Base-by-base conservation (phyloP, 768 basidiomycete species). In the Fistulinella prunicolor region DNA sequence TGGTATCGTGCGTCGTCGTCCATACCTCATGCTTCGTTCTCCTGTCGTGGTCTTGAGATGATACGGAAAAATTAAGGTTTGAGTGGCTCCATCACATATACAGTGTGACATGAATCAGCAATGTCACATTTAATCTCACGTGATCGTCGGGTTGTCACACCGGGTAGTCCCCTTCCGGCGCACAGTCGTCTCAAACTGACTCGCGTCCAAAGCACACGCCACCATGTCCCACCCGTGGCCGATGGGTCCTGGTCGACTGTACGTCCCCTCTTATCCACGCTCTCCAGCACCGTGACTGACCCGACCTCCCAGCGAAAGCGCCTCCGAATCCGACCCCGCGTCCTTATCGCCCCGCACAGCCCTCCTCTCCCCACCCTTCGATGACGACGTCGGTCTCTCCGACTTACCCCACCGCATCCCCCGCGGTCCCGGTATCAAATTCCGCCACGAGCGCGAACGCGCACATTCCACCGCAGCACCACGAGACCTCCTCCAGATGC, bases 371-470 rank as follows among this genome's bases (percentile, higher is more conserved):
- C 24, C 43, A 3, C 52, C 58, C 17, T 60, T 54, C 12, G 62
- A 56, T 0, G 49, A 53, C n/a, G 35, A 36, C 35, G 32, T 16
- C 14, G 6, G 26, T 6, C 26, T 28, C 26, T 28, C 26, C 26
- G 35, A 36, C 35, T 5, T 16, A 5, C 32, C 32, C 12, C 35
- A 38, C 14, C 62, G 51, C 8, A 9, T 49, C 5, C 38, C 53
- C 3, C 60, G 67, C 19, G 71, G 69, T 0, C 71, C 71, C 1
- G 56, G 63, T 20, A 24, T 56, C 21, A 62, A 63, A 28, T 72
- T 64, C 47, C 60, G 69, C 12, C 67, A 59, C 13, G 64, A 68
- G 30, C 60, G 72, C 19, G 69, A 72, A 40, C 58, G 66, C 6
- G 61, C 51, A 0, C 69, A 72, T 41, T 65, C 67, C 1, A 53